phyloP scores from a whole-genome alignment of 1,139 yeast species.

The Lodderomyces orthopsilosis region DNA sequence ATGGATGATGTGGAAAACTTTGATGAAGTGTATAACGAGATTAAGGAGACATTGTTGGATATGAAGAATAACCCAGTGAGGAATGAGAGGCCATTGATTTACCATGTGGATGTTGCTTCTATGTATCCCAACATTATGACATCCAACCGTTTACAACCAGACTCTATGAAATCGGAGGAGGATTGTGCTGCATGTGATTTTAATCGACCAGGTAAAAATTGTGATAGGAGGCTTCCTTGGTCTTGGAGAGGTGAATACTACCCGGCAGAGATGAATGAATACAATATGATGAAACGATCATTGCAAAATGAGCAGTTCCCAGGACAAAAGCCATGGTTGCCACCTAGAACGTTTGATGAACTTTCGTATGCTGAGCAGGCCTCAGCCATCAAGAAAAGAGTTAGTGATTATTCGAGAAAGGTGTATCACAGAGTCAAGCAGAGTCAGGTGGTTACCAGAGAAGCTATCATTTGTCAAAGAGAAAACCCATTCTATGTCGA shows the following conservation, averaged over 20 bases:
- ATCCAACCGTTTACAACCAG: conserved; percentile 95
- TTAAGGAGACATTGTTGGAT: conserved; percentile 52
- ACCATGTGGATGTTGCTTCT: conserved; percentile 98
- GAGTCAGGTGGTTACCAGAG: conserved; percentile 82
- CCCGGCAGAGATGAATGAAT: conserved; percentile 91
- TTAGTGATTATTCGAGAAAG: conserved; percentile 83
- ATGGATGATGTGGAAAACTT: conserved; percentile 76
- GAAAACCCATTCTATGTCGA: conserved; percentile 96
- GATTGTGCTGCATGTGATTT: conserved; percentile 98
- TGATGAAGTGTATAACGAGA: conserved; percentile 65
- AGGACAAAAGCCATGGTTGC: conserved; percentile 52
- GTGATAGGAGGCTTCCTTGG: conserved; percentile 94
- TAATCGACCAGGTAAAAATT: conserved; percentile 88
- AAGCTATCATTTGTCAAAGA: conserved; percentile 93
- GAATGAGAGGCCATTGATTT: conserved; percentile 78
- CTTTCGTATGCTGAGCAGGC: conserved; percentile 79
- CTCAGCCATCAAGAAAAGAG: conserved; percentile 65
- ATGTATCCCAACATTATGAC: conserved; percentile 99
- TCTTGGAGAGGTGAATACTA: conserved; percentile 97
- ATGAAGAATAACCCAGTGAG: conserved; percentile 64
- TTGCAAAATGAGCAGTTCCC: conserved; percentile 79
- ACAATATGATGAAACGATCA: conserved; percentile 83
- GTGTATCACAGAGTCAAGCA: conserved; percentile 79
- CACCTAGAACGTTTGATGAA: conserved; percentile 67
- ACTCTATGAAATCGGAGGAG: conserved; percentile 92